Evolutionary conservation across 202 grass and related monocot genomes (phyloP).

Genomic region (Schoenoplectus triqueter): DNA sequence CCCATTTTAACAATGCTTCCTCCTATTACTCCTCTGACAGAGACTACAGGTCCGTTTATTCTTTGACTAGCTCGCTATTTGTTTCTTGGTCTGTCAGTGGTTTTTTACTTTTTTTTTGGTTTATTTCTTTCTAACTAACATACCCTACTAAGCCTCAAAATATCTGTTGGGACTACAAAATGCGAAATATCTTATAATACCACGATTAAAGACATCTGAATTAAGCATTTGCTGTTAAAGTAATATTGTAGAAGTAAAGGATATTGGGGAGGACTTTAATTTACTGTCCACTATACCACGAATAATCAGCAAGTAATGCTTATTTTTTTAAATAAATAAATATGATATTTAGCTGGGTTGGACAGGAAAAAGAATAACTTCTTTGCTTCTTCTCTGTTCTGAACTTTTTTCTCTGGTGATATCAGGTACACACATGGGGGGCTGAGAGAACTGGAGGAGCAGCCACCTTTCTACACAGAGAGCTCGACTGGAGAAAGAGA

Average conservation of each 20-base stretch:
- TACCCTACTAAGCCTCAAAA: neutral
- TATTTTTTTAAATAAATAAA: neutral
- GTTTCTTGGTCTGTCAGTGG: neutral
- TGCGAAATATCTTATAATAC: neutral
- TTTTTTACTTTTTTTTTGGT: neutral
- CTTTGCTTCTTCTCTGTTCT: slow-evolving; percentile 35
- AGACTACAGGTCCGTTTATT: slow-evolving; percentile 42
- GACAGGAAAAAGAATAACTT: neutral
- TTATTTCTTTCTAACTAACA: neutral
- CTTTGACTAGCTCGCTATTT: neutral
- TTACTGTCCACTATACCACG: neutral
- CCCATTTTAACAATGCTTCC: slow-evolving; percentile 56
- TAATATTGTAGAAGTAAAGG: neutral
- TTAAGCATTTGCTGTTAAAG: neutral
- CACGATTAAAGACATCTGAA: neutral
- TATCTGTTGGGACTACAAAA: neutral
- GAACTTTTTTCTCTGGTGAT: slow-evolving; percentile 27
- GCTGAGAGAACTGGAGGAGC: slow-evolving; percentile 66
- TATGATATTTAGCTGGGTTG: slow-evolving; percentile 20
- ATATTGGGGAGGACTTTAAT: no score
- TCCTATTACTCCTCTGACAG: slow-evolving; percentile 58
- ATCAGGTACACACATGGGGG: slow-evolving; percentile 63
- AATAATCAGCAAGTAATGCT: neutral
- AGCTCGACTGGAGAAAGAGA: slow-evolving; percentile 49
- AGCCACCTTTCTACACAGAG: slow-evolving; percentile 72